Conservation (phyloP, 2,329 filamentous ascomycete genomes). For the Ceratocystis eucalypticola region DNA sequence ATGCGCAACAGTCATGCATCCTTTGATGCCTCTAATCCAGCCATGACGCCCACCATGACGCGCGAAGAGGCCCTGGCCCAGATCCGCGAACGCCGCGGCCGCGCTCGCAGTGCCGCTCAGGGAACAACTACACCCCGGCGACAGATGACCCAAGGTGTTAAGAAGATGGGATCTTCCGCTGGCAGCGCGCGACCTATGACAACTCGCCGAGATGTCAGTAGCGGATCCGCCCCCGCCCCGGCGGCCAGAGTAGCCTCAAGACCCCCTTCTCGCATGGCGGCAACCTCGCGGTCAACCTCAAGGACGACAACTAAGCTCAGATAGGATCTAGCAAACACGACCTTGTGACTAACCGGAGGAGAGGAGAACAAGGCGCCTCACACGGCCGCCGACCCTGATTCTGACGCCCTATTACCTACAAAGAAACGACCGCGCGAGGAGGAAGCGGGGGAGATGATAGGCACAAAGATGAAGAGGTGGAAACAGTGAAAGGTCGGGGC, state of each 20-base stretch:
- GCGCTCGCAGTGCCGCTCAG: slow-evolving; percentile 56
- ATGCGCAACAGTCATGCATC: slow-evolving; percentile 23
- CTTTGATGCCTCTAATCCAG: slow-evolving; percentile 44
- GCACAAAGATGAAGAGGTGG: not conserved
- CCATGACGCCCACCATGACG: slow-evolving; percentile 51
- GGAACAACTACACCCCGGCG: slow-evolving; percentile 32
- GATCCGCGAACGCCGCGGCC: slow-evolving; percentile 57
- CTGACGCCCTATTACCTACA: not conserved
- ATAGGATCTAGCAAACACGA: slow-evolving; percentile 11
- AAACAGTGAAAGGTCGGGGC: not conserved
- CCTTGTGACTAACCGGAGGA: not conserved
- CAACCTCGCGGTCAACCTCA: slow-evolving; percentile 6
- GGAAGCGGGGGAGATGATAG: not conserved
- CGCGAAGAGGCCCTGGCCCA: slow-evolving; percentile 63
- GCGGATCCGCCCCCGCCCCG: not conserved
- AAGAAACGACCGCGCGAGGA: not conserved
- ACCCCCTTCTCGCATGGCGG: slow-evolving; percentile 5
- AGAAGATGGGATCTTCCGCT: slow-evolving; percentile 8
- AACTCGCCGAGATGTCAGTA: slow-evolving; percentile 4
- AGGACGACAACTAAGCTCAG: slow-evolving; percentile 10
- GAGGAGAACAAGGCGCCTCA: not conserved
- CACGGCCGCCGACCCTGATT: not conserved
- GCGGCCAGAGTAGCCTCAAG: slow-evolving; percentile 10
- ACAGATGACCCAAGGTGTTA: slow-evolving; percentile 21
- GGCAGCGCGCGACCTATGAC: slow-evolving; percentile 3